phyloP scores from a whole-genome alignment of 805 yeast species.

The Starmerella etchellsii region DNA sequence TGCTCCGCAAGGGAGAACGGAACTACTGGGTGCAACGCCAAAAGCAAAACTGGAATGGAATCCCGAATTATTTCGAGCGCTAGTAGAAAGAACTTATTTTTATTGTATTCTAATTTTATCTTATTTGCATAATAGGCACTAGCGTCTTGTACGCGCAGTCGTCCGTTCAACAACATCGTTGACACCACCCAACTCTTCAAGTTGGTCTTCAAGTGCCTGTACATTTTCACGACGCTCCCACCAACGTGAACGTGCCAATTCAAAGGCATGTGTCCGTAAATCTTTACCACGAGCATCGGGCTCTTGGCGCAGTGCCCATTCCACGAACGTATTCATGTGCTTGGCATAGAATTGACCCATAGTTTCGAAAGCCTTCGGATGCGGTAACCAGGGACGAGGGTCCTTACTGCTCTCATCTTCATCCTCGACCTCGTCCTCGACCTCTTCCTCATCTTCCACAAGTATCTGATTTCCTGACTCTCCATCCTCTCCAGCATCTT shows the following conservation, averaged over 20 bases:
- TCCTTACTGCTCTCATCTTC: conserved; percentile 62
- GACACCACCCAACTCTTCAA: conserved; percentile 84
- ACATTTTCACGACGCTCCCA: conserved; percentile 97
- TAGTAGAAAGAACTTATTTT: neutral
- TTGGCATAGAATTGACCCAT: conserved; percentile 74
- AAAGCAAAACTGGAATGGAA: conserved; percentile 12
- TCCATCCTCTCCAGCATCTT: conserved; percentile 59
- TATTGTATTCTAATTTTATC: neutral
- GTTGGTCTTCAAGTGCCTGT: conserved; percentile 71
- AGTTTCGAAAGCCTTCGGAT: conserved; percentile 85
- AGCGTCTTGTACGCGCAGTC: neutral
- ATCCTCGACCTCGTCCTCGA: conserved; percentile 56
- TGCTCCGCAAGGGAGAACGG: conserved; percentile 38
- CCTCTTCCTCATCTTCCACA: conserved; percentile 38
- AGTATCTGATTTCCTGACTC: conserved; percentile 31
- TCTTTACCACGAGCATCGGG: conserved; percentile 80
- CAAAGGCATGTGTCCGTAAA: conserved; percentile 78
- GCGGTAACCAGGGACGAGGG: conserved; percentile 92
- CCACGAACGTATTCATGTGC: conserved; percentile 73
- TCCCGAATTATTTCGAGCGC: conserved; percentile 15
- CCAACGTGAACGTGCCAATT: conserved; percentile 86
- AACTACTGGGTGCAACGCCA: conserved; percentile 71
- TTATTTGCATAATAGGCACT: neutral
- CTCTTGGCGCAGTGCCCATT: conserved; percentile 84
- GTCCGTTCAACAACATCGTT: conserved; percentile 66